phyloP scores from a whole-genome alignment of 2,329 filamentous ascomycete genomes.

The Xylaria sp. region DNA sequence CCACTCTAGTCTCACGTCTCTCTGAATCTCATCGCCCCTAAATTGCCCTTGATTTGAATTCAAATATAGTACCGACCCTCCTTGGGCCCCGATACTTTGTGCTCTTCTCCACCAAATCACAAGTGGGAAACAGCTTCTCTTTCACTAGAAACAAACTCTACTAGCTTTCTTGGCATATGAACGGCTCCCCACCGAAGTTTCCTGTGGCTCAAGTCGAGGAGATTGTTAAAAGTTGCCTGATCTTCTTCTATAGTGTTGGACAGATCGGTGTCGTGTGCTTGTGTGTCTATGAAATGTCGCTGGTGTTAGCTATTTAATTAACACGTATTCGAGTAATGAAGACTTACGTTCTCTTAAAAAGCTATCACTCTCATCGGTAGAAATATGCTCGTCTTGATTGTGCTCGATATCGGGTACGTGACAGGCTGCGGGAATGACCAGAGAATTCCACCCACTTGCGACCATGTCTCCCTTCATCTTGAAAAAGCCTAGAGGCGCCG shows the following conservation, averaged over 20 bases:
- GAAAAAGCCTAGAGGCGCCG: neutral
- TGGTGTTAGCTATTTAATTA: neutral
- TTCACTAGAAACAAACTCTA: neutral
- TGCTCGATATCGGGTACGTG: neutral
- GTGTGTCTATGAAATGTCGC: neutral
- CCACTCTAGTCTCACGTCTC: no score
- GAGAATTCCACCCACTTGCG: constrained; percentile 7
- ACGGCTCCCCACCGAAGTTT: constrained; percentile 11
- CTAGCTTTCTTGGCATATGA: neutral
- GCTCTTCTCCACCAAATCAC: constrained; percentile 20
- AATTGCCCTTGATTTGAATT: no score
- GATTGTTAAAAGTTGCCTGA: neutral
- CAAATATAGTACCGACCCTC: neutral
- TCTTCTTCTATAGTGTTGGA: neutral
- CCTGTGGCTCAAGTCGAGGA: neutral
- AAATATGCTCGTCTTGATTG: neutral
- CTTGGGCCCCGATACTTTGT: neutral
- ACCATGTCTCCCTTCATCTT: constrained; percentile 15
- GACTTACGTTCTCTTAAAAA: neutral
- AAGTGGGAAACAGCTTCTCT: neutral
- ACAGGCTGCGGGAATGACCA: constrained; percentile 18
- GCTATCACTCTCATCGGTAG: neutral
- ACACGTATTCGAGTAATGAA: neutral
- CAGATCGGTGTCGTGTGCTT: neutral
- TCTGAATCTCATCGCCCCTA: no score